Base-by-base conservation (phyloP, 2,329 filamentous ascomycete species). In the Xylariaceae sp. region DNA sequence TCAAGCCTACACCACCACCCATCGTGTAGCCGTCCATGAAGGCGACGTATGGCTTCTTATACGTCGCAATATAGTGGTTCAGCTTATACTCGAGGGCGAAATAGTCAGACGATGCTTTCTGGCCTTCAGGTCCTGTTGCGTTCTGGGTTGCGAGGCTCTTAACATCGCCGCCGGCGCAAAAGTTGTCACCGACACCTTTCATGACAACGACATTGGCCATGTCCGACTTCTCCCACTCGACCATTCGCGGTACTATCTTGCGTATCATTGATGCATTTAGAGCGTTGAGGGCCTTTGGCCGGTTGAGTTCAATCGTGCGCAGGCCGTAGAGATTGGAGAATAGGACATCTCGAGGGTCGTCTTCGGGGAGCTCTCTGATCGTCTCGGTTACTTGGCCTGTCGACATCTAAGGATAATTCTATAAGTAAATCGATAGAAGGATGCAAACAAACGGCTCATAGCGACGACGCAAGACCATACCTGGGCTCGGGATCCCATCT, bases 1-100 rank as follows among this genome's bases (percentile, higher is more conserved):
- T 95, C 58, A 99, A 83, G 5, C 94, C 94, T 56, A 97, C 94
- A 66, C 94, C 94, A 58, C 94, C 94, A 58, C 94, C 94, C 94
- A 99, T 99, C 55, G 95, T 99, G 74, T 96, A 89, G 61, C 94
- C 94, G 71, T 99, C 94, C 88, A 99, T 95, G 72, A 97, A 89
- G 37, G 94, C 89, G 55, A 99, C 85, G 71, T 94, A 96, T 0
- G 94, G 94, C 78, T 97, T 99, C 62, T 80, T 73, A 77, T 96
- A 97, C 44, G 92, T 97, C 18, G 94, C 90, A 72, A 99, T 96
- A 68, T 93, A 81, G 76, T 99, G 94, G 74, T 99, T 90, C 64
- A 99, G 86, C 77, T 90, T 88, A 81, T 97, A 99, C 86, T 99
- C 95, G 59, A 94, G 86, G 10, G 79, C 90, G 73, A 99, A 99